A percentile compares a stretch with the other conserved stretches of the same genome.
phyloP scores from a whole-genome alignment of 2,329 filamentous ascomycete genomes.

The Ceratocystis variospora region DNA sequence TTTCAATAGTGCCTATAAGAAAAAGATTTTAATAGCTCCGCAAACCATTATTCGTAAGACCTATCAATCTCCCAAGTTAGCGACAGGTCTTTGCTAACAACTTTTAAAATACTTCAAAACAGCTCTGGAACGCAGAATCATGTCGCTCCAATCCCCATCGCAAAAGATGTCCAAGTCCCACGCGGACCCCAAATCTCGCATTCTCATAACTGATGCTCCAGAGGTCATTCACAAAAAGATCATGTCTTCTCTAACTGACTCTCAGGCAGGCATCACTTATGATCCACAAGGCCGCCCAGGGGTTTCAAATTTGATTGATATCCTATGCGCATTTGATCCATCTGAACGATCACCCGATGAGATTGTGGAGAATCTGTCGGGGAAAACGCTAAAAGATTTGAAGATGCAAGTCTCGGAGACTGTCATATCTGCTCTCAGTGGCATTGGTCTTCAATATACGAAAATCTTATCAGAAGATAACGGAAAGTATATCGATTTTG shows the following conservation, averaged over 20 bases:
- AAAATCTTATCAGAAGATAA: slow-evolving; percentile 36
- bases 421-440: slow-evolving; percentile 39
- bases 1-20: slow-evolving; percentile 63
- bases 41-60: slow-evolving; percentile 55
- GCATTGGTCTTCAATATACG: slow-evolving; percentile 43
- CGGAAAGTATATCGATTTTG: slow-evolving; percentile 39
- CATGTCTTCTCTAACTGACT: slow-evolving; percentile 64
- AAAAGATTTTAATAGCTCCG: slow-evolving; percentile 49
- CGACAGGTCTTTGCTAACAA: neutral
- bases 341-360: slow-evolving; percentile 29
- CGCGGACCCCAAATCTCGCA: slow-evolving; percentile 55
- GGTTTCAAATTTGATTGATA: slow-evolving; percentile 72
- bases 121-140: slow-evolving; percentile 73
- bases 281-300: slow-evolving; percentile 58
- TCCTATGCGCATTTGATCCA: slow-evolving; percentile 56
- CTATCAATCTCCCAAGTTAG: neutral
- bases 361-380: slow-evolving; percentile 29
- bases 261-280: slow-evolving; percentile 51
- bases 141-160: slow-evolving; percentile 67
- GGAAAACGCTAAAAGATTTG: slow-evolving; percentile 28
- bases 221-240: slow-evolving; percentile 56
- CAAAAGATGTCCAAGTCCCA: slow-evolving; percentile 95
- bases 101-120: slow-evolving; percentile 12
- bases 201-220: slow-evolving; percentile 62
- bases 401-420: slow-evolving; percentile 44